These are phyloP conservation scores for Fusarium sarcochroum DNA, from an alignment of 2,329 filamentous ascomycete genomes.

Conservation along the genomic window DNA sequence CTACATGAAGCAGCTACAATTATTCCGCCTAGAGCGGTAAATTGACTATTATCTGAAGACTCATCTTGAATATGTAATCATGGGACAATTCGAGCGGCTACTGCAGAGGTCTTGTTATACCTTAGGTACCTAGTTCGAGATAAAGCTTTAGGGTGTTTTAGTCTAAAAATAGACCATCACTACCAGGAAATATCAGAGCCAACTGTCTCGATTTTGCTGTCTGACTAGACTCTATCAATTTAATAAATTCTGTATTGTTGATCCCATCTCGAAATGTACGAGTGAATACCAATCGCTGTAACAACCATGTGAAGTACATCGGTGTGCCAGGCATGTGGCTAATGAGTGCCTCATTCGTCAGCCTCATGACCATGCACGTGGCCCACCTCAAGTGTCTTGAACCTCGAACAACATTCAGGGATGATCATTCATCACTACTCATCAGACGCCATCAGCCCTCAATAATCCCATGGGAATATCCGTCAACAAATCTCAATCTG, in stretches of 20 bases:
- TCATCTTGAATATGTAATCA: neutral
- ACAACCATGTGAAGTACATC: neutral
- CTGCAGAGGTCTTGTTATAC: neutral
- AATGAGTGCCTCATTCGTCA: slow-evolving; percentile 24
- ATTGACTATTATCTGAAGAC: neutral
- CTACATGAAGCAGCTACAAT: slow-evolving; percentile 12
- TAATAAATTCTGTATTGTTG: neutral
- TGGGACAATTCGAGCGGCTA: neutral
- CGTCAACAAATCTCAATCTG: neutral
- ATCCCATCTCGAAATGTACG: neutral
- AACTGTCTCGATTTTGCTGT: neutral
- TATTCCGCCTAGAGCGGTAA: slow-evolving; percentile 18
- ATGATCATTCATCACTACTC: slow-evolving; percentile 17
- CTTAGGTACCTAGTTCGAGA: neutral
- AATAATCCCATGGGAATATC: slow-evolving; percentile 5
- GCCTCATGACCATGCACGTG: slow-evolving; percentile 36
- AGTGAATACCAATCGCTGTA: neutral
- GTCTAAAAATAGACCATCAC: slow-evolving; percentile 5
- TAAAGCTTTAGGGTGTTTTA: neutral
- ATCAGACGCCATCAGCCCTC: slow-evolving; percentile 1
- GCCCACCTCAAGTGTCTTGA: slow-evolving; percentile 27
- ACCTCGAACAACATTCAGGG: slow-evolving; percentile 33
- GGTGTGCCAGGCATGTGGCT: slow-evolving; percentile 6
- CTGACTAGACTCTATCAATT: neutral
- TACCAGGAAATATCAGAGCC: neutral